Base-by-base conservation (phyloP, 2,329 filamentous ascomycete species). In the Verruconis gallopava region DNA sequence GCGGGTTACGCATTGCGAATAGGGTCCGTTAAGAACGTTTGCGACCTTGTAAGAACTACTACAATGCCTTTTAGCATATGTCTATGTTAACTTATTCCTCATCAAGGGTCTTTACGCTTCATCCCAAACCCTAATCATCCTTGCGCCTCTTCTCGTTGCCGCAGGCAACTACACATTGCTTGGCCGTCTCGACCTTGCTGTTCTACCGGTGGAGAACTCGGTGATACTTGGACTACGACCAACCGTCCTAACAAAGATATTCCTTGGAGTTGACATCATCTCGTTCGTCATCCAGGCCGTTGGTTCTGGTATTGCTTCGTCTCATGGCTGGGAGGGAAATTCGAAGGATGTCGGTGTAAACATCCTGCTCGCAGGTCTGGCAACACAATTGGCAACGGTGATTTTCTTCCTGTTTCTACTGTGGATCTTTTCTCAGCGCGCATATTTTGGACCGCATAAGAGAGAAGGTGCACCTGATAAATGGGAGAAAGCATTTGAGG, bases 91-190 rank as follows among this genome's bases (percentile, higher is more conserved):
- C n/a, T n/a, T n/a, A n/a, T n/a, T n/a, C 25, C n/a, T n/a, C n/a
- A 30, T n/a, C n/a, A 9, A 30, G 25, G 25, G 9, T 30, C 6
- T 30, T 9, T 30, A 30, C 25, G 25, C 25, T 9, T 9, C 25
- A 30, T 30, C 25, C 9, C n/a, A 9, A n/a, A 30, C 25, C 25
- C 9, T 30, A 30, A 30, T 30, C 25, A n/a, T 30, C 25, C 6
- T 30, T n/a, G 25, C 25, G 25, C 25, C 25, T 9, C 25, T 30
- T n/a, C 25, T 30, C 25, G 25, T 30, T 9, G 25, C 25, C 6
- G 25, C 25, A 30, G 25, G 65, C 2, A 65, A 71, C 43, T 72
- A 72, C 51, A 59, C 72, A 40, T 60, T 72, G 36, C 63, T 72
- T 40, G 66, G 64, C n/a, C 60, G 64, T 11, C 53, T 72, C 4